Evolutionary conservation across 2,329 filamentous ascomycete genomes (phyloP), one percentile per base, ranked within the genome.

Genomic region (Aspergillus amoenus): DNA sequence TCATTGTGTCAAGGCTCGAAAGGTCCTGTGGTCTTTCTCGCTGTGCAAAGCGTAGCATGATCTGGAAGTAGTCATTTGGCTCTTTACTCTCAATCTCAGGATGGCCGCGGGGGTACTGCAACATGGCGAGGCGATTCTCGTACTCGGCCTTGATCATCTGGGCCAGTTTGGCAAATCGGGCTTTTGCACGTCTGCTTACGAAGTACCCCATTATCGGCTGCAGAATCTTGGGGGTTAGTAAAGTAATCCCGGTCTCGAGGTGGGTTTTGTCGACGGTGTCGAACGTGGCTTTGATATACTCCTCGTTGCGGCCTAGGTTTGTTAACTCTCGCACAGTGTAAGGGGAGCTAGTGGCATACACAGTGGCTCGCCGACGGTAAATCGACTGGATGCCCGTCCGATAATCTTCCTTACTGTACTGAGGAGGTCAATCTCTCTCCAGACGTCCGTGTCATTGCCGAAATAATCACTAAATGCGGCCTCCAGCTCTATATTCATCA

Each of bases 1-100:
- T 57, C 32, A 70, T 59, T 22, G 43, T 56, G 24, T 58, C 39
- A 1, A 63, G 52, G 52, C 63, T 57, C 8, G 68, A 58, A 1
- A 74, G 66, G 58, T 80, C 77, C 0, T 73, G 52, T 0, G 69
- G 74, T 0, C 77, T 70, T 45, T 79, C 67, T n/a, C 69, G 69
- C 17, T 69, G 55, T 1, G 72, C 78, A 46, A 68, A 78, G 5
- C 69, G 67, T 3, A 79, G 57, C 72, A 79, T 78, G 64, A 76
- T 73, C 59, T 79, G 77, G 2, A 79, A 46, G 17, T 73, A 70
- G 40, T 80, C 78, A 11, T 71, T 66, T 0, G 75, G 74, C 42
- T 58, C 37, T 24, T 24, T 42, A 12, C 51, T 30, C 2, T 46
- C 21, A 7, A 8, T 32, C 3, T 18, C 15, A 15, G 22, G 27